Evolutionary conservation across 2,329 filamentous ascomycete species (phyloP), one percentile per base, ranked within the genome.

Genomic region (Fusarium sp.): DNA sequence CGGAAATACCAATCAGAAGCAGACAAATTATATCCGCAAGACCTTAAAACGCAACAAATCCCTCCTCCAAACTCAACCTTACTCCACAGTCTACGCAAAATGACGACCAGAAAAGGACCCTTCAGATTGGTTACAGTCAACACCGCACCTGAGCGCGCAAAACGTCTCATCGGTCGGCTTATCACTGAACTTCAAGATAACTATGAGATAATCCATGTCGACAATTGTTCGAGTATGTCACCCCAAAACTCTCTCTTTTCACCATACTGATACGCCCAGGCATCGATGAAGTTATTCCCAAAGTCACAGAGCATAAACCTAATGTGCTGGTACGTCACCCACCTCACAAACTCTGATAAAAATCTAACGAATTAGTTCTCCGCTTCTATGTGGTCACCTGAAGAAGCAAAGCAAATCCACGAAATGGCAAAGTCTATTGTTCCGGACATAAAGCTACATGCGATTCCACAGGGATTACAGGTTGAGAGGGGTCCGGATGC

Each of bases 371-470:
- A 2, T 0, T 18, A 63, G 60, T 63, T 63, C 34, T 63, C 60
- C 1, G 60, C 60, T 18, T 63, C 60, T 8, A 63, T 63, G 60
- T 63, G 60, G 60, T 43, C 60, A 1, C 2, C 42, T 1, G 60
- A 63, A 3, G 60, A 63, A 12, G 60, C 60, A 3, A 13, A 57
- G n/a, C 28, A 63, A 5, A 63, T 63, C 11, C 60, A 63, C 28
- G 44, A 58, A 4, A 8, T 63, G 19, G 60, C 60, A 16, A 63
- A 37, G n/a, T 63, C 60, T n/a, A 63, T 63, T 6, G 60, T 63
- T 7, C 60, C 60, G 3, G 18, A 48, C 4, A 63, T 63, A 1
- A 63, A 63, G 2, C 19, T 63, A 6, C 60, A 63, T 12, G 60
- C 60, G 11, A 63, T 63, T 13, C 60, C 60, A 0, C 62, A 58